phyloP scores from a whole-genome alignment of 768 basidiomycete species.

The Leccinum arenicola region DNA sequence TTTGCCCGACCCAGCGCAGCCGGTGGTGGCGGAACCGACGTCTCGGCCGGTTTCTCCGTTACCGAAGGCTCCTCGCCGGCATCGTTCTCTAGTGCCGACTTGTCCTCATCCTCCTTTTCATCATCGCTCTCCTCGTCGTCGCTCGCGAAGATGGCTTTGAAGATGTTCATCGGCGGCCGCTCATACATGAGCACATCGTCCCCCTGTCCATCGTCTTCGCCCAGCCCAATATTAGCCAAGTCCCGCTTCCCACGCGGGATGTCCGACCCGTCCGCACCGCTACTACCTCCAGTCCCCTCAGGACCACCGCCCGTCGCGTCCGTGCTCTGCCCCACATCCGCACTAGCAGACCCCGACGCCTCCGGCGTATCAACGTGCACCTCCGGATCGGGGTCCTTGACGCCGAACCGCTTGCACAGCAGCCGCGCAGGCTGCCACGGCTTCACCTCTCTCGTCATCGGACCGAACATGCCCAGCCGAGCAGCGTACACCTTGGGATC shows the following conservation, averaged over 20 bases:
- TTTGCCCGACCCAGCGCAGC: neutral
- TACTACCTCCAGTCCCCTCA: neutral
- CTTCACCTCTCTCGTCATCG: constrained; percentile 71
- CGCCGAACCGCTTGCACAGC: constrained; percentile 91
- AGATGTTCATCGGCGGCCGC: constrained; percentile 86
- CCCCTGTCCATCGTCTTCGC: constrained; percentile 90
- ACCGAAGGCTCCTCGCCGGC: constrained; percentile 6
- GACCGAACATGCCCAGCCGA: constrained; percentile 84
- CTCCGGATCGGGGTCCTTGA: constrained; percentile 75
- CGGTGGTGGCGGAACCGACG: neutral
- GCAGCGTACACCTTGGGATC: constrained; percentile 83
- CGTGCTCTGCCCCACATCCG: constrained; percentile 3
- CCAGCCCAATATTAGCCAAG: constrained; percentile 81
- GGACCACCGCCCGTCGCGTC: constrained; percentile 1
- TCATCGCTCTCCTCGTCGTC: constrained; percentile 86
- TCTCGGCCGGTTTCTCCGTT: neutral
- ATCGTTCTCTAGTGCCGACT: constrained; percentile 12
- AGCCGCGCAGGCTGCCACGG: constrained; percentile 82
- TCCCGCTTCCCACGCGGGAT: constrained; percentile 43
- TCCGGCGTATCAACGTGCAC: constrained; percentile 33
- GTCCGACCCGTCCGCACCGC: neutral
- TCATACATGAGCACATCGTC: constrained; percentile 84
- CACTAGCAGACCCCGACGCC: constrained; percentile 21
- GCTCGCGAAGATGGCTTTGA: constrained; percentile 97
- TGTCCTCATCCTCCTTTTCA: constrained; percentile 41